These are phyloP conservation scores for Epichloe elymi DNA, from an alignment of 2,329 filamentous ascomycete genomes.

Conservation along the genomic window DNA sequence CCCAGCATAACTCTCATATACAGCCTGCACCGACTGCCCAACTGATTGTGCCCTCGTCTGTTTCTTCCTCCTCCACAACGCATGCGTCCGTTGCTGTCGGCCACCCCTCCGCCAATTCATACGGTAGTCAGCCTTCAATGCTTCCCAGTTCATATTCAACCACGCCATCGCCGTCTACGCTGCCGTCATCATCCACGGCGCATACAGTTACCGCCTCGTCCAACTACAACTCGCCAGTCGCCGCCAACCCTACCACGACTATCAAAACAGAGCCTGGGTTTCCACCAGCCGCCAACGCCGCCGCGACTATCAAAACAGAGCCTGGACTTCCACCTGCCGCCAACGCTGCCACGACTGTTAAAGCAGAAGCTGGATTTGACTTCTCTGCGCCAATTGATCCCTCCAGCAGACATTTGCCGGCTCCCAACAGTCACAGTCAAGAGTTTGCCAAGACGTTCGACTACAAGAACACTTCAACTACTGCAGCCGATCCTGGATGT, in stretches of 20 bases:
- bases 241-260: slow-evolving; percentile 16
- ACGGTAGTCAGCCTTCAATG: slow-evolving; percentile 32
- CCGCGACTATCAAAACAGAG: slow-evolving; percentile 30
- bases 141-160: slow-evolving; percentile 28
- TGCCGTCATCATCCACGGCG: slow-evolving; percentile 15
- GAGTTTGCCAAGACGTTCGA: slow-evolving; percentile 2
- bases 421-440: slow-evolving; percentile 1
- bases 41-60: slow-evolving; percentile 22
- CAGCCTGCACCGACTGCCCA: slow-evolving; percentile 20
- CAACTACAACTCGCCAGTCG: slow-evolving; percentile 21
- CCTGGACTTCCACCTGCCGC: slow-evolving; percentile 28
- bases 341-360: slow-evolving; percentile 29
- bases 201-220: slow-evolving; percentile 13
- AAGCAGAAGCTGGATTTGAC: slow-evolving; percentile 34
- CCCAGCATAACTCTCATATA: slow-evolving; percentile 54
- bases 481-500: slow-evolving; percentile 32
- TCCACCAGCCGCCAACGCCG: slow-evolving; percentile 29
- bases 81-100: slow-evolving; percentile 12
- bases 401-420: slow-evolving; percentile 20
- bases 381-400: slow-evolving; percentile 45
- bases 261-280: slow-evolving; percentile 23
- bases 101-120: slow-evolving; percentile 23
- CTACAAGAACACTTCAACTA: slow-evolving; percentile 12
- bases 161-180: slow-evolving; percentile 16
- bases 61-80: slow-evolving; percentile 10